Evolutionary conservation across 805 yeast genomes (phyloP).

Genomic region (Starmerella cellae): DNA sequence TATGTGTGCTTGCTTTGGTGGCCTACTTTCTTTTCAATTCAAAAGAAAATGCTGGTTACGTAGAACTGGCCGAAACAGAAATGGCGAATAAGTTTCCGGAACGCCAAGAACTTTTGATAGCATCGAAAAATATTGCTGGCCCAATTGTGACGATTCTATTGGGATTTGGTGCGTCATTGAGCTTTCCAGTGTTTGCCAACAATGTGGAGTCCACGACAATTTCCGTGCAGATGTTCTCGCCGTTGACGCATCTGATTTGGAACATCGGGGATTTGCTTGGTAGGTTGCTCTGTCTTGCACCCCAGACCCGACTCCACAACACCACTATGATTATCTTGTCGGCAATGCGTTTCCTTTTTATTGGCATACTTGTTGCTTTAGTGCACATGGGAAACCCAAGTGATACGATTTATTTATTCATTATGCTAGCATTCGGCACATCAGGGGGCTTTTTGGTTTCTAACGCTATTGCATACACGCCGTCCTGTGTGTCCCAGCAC

Average conservation of each 20-base stretch:
- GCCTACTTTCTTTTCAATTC: constrained; percentile 8
- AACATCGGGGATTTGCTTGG: constrained; percentile 79
- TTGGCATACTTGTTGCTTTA: constrained; percentile 63
- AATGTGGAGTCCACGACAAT: constrained; percentile 40
- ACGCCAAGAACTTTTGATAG: constrained; percentile 1
- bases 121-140: constrained; percentile 31
- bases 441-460: constrained; percentile 80
- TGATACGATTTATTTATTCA: constrained; percentile 39
- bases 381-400: constrained; percentile 36
- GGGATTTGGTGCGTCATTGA: constrained; percentile 59
- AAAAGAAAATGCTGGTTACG: constrained; percentile 8
- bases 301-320: constrained; percentile 31
- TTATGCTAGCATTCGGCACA: constrained; percentile 71
- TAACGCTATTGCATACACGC: constrained; percentile 65
- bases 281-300: constrained; percentile 47
- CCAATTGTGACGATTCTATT: constrained; percentile 59
- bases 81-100: neutral
- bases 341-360: constrained; percentile 37
- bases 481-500: constrained; percentile 43
- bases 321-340: constrained; percentile 44
- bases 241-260: constrained; percentile 74
- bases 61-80: constrained; percentile 13
- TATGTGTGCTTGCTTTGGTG: constrained; percentile 10
- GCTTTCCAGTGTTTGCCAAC: constrained; percentile 85
- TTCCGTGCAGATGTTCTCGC: constrained; percentile 41